phyloP scores from a whole-genome alignment of 164 flowering plant genomes.

The Aristolochia fimbriata region DNA sequence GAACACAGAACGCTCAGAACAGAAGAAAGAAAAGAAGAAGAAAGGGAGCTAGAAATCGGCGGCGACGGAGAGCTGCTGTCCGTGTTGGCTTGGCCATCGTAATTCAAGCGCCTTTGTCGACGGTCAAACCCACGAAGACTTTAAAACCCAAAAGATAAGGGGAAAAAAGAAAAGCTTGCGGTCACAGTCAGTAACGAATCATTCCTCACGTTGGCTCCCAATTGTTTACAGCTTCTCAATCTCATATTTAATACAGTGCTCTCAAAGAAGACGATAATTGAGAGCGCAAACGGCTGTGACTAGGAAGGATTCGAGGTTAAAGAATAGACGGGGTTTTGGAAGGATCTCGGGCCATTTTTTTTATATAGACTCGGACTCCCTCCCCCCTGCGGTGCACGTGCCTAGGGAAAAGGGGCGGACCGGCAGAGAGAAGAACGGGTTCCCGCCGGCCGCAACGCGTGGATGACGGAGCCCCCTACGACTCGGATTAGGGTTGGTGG shows the following conservation, averaged over 20 bases:
- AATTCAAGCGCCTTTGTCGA: neutral
- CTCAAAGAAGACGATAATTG: no score
- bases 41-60: constrained; percentile 6
- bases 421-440: no score
- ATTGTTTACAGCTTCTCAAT: neutral
- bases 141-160: neutral
- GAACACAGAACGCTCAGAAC: neutral
- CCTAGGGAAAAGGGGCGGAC: neutral
- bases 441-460: neutral
- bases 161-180: neutral
- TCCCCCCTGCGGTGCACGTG: neutral
- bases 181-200: constrained; percentile 5
- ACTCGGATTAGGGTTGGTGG: no score
- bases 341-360: no score
- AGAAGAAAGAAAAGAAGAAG: neutral
- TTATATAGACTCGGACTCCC: no score
- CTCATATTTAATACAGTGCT: neutral
- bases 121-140: constrained; percentile 1
- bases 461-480: neutral
- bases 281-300: no score
- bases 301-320: no score
- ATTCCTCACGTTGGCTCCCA: constrained; percentile 7
- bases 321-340: no score
- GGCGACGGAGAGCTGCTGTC: neutral
- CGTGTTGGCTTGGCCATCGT: neutral